Evolutionary conservation across 2,329 filamentous ascomycete species (phyloP).

Genomic region (Penicillium sp.): DNA sequence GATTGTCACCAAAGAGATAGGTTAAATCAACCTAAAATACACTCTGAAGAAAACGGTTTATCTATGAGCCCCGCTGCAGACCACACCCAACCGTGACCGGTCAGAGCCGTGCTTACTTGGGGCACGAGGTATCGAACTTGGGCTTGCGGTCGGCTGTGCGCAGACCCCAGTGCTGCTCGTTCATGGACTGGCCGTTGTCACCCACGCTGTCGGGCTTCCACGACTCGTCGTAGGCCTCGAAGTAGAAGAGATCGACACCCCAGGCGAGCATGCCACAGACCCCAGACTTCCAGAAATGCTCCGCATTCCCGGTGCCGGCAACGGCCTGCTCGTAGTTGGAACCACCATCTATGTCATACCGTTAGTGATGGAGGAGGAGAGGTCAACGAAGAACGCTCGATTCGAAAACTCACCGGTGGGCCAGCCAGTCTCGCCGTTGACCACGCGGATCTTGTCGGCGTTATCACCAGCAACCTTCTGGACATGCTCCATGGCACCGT

Average conservation of each 20-base stretch:
- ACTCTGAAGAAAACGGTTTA: constrained; percentile 11
- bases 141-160: constrained; percentile 58
- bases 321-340: constrained; percentile 60
- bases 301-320: constrained; percentile 58
- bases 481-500: constrained; percentile 61
- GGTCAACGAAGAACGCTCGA: background rate
- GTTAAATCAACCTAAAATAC: constrained; percentile 19
- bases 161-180: constrained; percentile 69
- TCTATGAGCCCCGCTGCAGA: constrained; percentile 2
- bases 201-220: constrained; percentile 66
- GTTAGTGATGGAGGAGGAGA: background rate
- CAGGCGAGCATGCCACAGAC: constrained; percentile 64
- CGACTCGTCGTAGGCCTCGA: constrained; percentile 70
- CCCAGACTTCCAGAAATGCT: constrained; percentile 59
- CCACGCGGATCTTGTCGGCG: constrained; percentile 58
- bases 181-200: constrained; percentile 58
- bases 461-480: constrained; percentile 56
- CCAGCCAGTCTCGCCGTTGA: constrained; percentile 69
- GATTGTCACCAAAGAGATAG: too few relatives aligned
- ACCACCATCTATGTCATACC: constrained; percentile 46
- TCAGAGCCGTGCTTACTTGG: constrained; percentile 20
- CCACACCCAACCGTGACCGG: constrained; percentile 4
- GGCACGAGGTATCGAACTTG: constrained; percentile 56
- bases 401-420: constrained; percentile 49
- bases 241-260: constrained; percentile 69